Evolutionary conservation across 306 rosid species (phyloP).

Genomic region (Lathyrus tuberosus): DNA sequence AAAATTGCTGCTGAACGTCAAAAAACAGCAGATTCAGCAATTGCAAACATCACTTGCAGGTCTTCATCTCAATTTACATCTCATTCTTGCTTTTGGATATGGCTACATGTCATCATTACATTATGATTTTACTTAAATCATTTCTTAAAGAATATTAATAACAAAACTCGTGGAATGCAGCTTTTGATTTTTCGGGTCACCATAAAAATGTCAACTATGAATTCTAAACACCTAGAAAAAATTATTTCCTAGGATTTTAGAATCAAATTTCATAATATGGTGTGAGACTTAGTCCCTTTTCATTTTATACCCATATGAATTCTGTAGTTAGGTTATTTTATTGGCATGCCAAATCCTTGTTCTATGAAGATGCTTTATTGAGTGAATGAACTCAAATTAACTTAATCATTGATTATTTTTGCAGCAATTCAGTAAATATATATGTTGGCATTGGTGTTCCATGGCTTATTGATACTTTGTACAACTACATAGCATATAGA

Average conservation of each 20-base stretch:
- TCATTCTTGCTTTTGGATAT: constrained; percentile 19
- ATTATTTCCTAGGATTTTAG: background rate
- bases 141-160: constrained; percentile 26
- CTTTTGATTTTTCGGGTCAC: constrained; percentile 3
- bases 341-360: constrained; percentile 26
- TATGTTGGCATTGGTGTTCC: constrained; percentile 95
- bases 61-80: constrained; percentile 41
- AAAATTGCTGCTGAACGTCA: constrained; percentile 98
- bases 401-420: constrained; percentile 21
- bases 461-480: constrained; percentile 82
- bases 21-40: constrained; percentile 91
- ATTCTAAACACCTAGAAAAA: constrained; percentile 13
- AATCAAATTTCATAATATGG: too few relatives aligned
- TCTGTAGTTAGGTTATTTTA: constrained; percentile 14
- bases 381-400: constrained; percentile 33
- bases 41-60: constrained; percentile 99
- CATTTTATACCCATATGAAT: background rate
- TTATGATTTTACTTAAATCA: constrained; percentile 25
- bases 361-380: constrained; percentile 3
- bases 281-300: background rate
- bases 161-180: constrained; percentile 19
- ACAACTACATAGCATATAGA: constrained; percentile 72
- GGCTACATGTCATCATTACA: constrained; percentile 13
- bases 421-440: constrained; percentile 93
- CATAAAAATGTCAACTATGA: constrained; percentile 10